A percentile compares a stretch with the other conserved stretches of the same genome.
These are phyloP conservation scores for Tremellales sp. DNA, from an alignment of 1,284 basidiomycete species.

Conservation along the genomic window DNA sequence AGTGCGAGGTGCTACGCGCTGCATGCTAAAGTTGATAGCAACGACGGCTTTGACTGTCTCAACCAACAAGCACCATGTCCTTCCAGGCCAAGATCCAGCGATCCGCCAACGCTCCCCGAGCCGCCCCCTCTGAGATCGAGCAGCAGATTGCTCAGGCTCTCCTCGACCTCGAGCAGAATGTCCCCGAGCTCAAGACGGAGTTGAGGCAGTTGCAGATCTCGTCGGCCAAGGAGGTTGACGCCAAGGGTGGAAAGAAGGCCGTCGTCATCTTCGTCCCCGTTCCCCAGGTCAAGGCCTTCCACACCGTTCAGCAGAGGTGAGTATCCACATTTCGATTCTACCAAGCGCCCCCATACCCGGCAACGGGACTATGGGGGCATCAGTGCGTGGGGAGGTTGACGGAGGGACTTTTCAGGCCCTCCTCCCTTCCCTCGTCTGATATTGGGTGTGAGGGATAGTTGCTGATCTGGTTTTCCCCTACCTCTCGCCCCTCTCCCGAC, in stretches of 20 bases:
- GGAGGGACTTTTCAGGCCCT: conserved; percentile 49
- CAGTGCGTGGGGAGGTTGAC: conserved; percentile 41
- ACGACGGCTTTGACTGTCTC: background rate
- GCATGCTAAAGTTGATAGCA: background rate
- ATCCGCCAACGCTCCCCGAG: conserved; percentile 89
- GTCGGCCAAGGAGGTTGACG: conserved; percentile 96
- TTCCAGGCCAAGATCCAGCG: conserved; percentile 75
- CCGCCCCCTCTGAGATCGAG: conserved; percentile 88
- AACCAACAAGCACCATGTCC: conserved; percentile 17
- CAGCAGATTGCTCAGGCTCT: conserved; percentile 90
- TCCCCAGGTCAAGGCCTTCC: conserved; percentile 97
- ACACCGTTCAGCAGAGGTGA: conserved; percentile 95
- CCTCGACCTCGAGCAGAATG: conserved; percentile 95
- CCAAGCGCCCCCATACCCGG: no score
- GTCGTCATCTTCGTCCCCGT: conserved; percentile 98
- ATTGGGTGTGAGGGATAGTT: conserved; percentile 6
- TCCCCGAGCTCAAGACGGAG: conserved; percentile 96
- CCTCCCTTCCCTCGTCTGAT: conserved; percentile 35
- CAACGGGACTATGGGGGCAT: no score
- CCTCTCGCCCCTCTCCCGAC: background rate
- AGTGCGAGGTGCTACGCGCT: background rate
- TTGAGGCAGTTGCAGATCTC: conserved; percentile 95
- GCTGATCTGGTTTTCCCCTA: conserved; percentile 19
- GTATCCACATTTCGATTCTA: no score
- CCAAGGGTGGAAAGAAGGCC: conserved; percentile 98